These are phyloP conservation scores for Colletotrichum sojae DNA, from an alignment of 2,329 filamentous ascomycete genomes.

Conservation along the genomic window DNA sequence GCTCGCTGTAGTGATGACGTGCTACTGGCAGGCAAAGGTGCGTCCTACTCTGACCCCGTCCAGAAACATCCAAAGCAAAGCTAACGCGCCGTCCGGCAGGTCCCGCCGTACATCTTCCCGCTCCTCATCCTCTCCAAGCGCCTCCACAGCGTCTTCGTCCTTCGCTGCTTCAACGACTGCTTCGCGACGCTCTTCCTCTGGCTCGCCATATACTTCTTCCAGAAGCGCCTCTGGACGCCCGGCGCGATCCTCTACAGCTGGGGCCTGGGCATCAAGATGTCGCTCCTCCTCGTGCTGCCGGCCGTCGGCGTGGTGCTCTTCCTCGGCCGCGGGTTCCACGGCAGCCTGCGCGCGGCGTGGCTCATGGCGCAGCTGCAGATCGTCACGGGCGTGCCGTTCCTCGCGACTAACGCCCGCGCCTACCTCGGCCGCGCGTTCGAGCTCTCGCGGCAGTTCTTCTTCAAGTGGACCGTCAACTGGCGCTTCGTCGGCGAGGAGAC, in stretches of 20 bases:
- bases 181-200: conserved; percentile 89
- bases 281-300: conserved; percentile 84
- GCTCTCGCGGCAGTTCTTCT: conserved; percentile 90
- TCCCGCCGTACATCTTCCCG: conserved; percentile 88
- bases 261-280: conserved; percentile 96
- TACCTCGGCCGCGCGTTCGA: conserved; percentile 92
- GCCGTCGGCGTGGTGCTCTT: conserved; percentile 84
- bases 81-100: conserved; percentile 59
- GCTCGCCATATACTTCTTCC: conserved; percentile 83
- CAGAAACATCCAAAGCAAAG: background rate
- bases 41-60: conserved; percentile 35
- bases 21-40: conserved; percentile 83
- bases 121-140: conserved; percentile 91
- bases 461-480: conserved; percentile 99
- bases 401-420: conserved; percentile 73
- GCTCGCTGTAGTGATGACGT: conserved; percentile 82
- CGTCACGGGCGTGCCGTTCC: conserved; percentile 76
- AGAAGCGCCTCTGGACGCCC: conserved; percentile 80
- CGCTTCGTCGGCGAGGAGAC: conserved; percentile 88
- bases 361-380: conserved; percentile 86
- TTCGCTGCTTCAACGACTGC: conserved; percentile 96
- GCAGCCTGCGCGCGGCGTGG: conserved; percentile 76
- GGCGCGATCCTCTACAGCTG: conserved; percentile 81
- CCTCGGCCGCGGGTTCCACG: conserved; percentile 77
- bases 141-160: conserved; percentile 91